Evolutionary conservation across 306 rosid genomes (phyloP).

Genomic region (Albizia julibrissin): DNA sequence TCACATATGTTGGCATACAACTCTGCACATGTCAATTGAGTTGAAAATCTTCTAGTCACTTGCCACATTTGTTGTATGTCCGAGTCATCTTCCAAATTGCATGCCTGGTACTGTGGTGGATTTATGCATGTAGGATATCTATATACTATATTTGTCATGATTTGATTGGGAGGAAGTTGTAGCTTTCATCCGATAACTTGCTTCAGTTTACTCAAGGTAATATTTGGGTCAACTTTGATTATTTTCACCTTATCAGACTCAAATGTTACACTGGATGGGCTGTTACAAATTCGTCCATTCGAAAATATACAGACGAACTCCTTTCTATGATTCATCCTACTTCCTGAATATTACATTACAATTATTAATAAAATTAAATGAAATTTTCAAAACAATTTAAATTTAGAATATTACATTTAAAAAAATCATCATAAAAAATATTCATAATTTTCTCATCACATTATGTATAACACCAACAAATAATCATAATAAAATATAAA

Average conservation of each 20-base stretch:
- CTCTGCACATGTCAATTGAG: background rate
- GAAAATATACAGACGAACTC: background rate
- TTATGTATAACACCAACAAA: too few species aligned
- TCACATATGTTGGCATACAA: background rate
- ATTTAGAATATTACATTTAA: too few species aligned
- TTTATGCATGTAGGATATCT: too few species aligned
- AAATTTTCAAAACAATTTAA: too few species aligned
- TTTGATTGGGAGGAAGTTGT: background rate
- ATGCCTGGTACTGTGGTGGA: background rate
- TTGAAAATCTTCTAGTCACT: background rate
- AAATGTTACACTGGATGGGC: background rate
- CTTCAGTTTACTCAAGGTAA: too few species aligned
- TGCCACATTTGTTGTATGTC: too few species aligned
- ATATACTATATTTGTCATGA: background rate
- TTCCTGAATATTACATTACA: background rate
- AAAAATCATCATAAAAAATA: too few species aligned
- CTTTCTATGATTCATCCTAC: background rate
- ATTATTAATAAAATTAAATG: too few species aligned
- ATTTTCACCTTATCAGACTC: background rate
- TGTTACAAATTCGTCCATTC: background rate
- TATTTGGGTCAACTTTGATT: too few species aligned
- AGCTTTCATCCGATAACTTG: background rate
- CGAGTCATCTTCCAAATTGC: background rate
- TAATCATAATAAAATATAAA: too few species aligned
- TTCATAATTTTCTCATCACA: too few species aligned